phyloP scores from a whole-genome alignment of 495 filamentous ascomycete species.

The Clohesyomyces aquaticus region DNA sequence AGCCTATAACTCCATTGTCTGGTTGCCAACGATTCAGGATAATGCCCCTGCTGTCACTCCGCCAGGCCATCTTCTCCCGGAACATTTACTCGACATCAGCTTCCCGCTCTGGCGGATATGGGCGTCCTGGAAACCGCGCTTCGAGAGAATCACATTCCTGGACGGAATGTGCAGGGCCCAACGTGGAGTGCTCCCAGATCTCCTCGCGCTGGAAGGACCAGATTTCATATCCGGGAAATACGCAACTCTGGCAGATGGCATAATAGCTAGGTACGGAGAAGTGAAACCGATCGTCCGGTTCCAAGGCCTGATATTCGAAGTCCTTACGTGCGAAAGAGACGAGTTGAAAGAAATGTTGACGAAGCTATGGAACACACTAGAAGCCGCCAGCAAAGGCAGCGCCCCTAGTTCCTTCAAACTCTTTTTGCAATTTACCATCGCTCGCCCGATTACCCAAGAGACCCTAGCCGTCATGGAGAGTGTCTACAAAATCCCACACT shows the following conservation, averaged over 20 bases:
- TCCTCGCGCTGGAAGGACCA: conserved; percentile 36
- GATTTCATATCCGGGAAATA: conserved; percentile 30
- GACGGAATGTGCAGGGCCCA: conserved; percentile 10
- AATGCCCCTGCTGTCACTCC: conserved; percentile 16
- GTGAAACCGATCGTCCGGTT: conserved; percentile 12
- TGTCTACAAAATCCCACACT: conserved; percentile 18
- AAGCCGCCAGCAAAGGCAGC: conserved; percentile 8
- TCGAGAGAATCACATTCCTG: conserved; percentile 17
- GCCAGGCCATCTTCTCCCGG: conserved; percentile 11
- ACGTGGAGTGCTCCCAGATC: conserved; percentile 24
- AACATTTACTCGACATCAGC: conserved; percentile 26
- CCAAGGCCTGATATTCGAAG: conserved; percentile 24
- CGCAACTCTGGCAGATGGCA: conserved; percentile 22
- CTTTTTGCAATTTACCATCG: conserved; percentile 30
- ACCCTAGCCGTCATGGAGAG: conserved; percentile 26
- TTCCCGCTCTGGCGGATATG: conserved; percentile 34
- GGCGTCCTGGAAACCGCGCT: conserved; percentile 32
- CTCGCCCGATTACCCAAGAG: conserved; percentile 20
- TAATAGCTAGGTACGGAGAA: conserved; percentile 24
- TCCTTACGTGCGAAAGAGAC: conserved; percentile 13
- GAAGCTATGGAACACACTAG: conserved; percentile 2
- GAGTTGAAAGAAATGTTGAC: conserved; percentile 24
- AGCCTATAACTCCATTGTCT: conserved; percentile 14
- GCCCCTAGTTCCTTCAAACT: conserved; percentile 15
- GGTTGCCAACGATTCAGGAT: conserved; percentile 19